Evolutionary conservation across 345 rosid species (phyloP), one percentile per base, ranked within the genome.

Genomic region (Eucalyptus marginata): DNA sequence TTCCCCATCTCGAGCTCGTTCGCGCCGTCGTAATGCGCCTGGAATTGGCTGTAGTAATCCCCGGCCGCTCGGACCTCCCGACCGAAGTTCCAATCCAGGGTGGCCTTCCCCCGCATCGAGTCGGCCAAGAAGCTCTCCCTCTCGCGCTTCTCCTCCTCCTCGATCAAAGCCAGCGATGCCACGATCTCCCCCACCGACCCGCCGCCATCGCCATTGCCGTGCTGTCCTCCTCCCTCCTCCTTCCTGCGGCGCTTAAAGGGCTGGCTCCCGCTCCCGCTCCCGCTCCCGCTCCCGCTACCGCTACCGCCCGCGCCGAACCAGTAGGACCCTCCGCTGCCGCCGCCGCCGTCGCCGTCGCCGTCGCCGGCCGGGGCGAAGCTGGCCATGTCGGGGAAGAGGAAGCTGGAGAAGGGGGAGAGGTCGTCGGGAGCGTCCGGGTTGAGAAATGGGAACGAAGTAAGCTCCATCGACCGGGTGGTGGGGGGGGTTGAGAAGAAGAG

Each of bases 361-460:
- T 51, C 87, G 90, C 87, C 90, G 66, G 90, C 93, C 44, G 49
- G 89, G 71, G 88, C 88, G 81, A 88, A 86, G 54, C 56, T 84
- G 50, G 87, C 93, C 94, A 90, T 89, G 31, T 92, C 93, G 51
- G 87, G 86, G 89, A 91, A 90, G 51, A 89, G 90, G 88, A 89
- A 84, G 54, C 51, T 3, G 83, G 83, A 90, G 84, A 93, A 87
- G 84, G 76, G 92, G 88, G 93, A 90, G 84, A 88, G 87, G 2
- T 87, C 88, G 36, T 87, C 88, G 24, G 17, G 84, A 88, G 93
- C 95, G 89, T 94, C 96, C 89, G 88, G 95, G 90, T 91, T 92
- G 87, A 92, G 93, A 90, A 95, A 94, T 90, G 96, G 93, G 95
- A 94, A 96, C 59, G 94, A 87, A 87, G 94, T 54, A 79, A 95